A percentile compares a stretch with the other conserved stretches of the same genome.
These are phyloP conservation scores for Grigorovia jiainica DNA, from an alignment of 805 yeast genomes.

Conservation along the genomic window DNA sequence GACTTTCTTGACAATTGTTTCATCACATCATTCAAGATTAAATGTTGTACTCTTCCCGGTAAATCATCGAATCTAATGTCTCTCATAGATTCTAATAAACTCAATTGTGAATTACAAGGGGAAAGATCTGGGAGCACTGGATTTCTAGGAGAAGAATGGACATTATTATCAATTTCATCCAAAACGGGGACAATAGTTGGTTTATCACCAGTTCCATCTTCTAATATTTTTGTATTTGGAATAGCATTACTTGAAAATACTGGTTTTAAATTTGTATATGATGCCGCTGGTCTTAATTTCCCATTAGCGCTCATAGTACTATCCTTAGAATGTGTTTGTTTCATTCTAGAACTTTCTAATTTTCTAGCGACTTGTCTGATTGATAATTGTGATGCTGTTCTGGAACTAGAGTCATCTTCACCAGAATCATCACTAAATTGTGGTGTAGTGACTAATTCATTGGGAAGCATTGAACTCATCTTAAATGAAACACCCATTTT, in stretches of 20 bases:
- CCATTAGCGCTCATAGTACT: not conserved
- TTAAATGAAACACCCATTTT: conserved; percentile 70
- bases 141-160: conserved; percentile 5
- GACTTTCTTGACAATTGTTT: conserved; percentile 46
- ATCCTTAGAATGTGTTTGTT: not conserved
- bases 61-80: conserved; percentile 62
- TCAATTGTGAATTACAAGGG: conserved; percentile 26
- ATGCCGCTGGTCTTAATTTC: conserved; percentile 5
- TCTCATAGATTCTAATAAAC: conserved; percentile 30
- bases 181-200: conserved; percentile 54
- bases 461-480: conserved; percentile 55
- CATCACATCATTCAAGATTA: conserved; percentile 84
- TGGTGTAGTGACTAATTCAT: conserved; percentile 21
- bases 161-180: conserved; percentile 10
- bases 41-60: conserved; percentile 88
- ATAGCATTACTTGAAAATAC: conserved; percentile 63
- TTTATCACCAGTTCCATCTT: conserved; percentile 58
- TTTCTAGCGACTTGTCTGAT: conserved; percentile 8
- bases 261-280: conserved; percentile 32
- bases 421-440: conserved; percentile 22
- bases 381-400: conserved; percentile 8
- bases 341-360: conserved; percentile 1
- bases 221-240: conserved; percentile 58
- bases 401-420: conserved; percentile 21
- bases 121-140: conserved; percentile 21